Base-by-base conservation (phyloP, 78 protist species). In the Trichosphaerium sp. region DNA sequence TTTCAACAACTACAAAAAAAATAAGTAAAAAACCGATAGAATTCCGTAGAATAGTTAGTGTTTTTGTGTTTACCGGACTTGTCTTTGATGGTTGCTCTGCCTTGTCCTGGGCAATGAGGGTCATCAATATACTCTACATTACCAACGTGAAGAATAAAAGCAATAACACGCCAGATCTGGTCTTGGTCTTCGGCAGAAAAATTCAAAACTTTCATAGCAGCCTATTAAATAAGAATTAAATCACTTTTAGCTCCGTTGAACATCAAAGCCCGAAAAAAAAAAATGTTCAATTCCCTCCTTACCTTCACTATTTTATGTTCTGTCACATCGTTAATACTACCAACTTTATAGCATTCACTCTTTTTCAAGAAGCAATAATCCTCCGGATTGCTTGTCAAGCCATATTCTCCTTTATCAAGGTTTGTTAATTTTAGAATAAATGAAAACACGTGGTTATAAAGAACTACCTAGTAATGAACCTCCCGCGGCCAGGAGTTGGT, bases 401-500 rank as follows among this genome's bases (percentile, higher is more conserved):
- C 70, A 28, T 67, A 68, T 28, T 73, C 79, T 15, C 38, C 69
- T 63, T 1, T 29, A 60, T 8, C 41, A 60, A 26, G 28, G 21
- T n/a, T n/a, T 28, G 31, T 48, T 35, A 62, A 21, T 25, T 23
- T 42, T 23, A 15, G 5, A 8, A 21, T 44, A 21, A 18, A 44
- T 44, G 28, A 44, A 21, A 18, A 44, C 28, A 44, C 18, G 28
- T 18, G 18, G 51, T 37, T 12, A 10, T 29, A 25, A 69, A 63
- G 4, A 37, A 69, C 75, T 43, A 18, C 68, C 34, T 42, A 71
- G 69, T 7, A 65, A 37, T 37, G 69, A 74, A 23, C 57, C 23
- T 31, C 54, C 69, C 12, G 71, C 89, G 29, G 69, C 64, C 39
- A 78, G 42, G 55, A 91, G 51, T 75, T 91, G 95, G 74, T 94